phyloP scores from a whole-genome alignment of 805 yeast genomes.

The Ogataea salicorniae region DNA sequence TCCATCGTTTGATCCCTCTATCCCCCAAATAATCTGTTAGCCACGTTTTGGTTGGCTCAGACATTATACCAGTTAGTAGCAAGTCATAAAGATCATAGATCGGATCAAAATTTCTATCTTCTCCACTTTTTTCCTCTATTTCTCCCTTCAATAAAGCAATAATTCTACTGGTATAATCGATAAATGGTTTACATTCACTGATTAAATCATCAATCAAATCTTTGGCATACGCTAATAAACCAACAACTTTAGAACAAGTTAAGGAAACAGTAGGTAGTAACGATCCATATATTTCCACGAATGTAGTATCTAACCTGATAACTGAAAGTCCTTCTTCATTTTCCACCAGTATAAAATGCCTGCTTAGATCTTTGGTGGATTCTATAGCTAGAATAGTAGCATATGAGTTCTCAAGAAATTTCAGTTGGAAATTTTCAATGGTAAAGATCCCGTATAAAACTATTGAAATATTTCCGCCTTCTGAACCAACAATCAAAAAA shows the following conservation, averaged over 20 bases:
- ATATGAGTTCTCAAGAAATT: slow-evolving; percentile 11
- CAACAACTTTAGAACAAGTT: slow-evolving; percentile 32
- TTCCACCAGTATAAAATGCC: slow-evolving; percentile 24
- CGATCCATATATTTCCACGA: slow-evolving; percentile 26
- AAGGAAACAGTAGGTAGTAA: slow-evolving; percentile 29
- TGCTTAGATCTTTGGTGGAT: slow-evolving; percentile 18
- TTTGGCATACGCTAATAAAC: slow-evolving; percentile 30
- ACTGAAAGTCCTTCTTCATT: slow-evolving; percentile 16
- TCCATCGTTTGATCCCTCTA: slow-evolving; percentile 55
- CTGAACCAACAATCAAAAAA: slow-evolving; percentile 25
- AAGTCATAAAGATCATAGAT: slow-evolving; percentile 41
- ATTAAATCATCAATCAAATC: slow-evolving; percentile 28
- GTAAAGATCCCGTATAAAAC: slow-evolving; percentile 32
- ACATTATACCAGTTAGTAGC: slow-evolving; percentile 50
- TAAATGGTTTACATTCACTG: slow-evolving; percentile 31
- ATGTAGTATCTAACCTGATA: slow-evolving; percentile 21
- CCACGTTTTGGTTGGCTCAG: slow-evolving; percentile 49
- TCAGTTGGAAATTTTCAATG: slow-evolving; percentile 22
- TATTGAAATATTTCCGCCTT: slow-evolving; percentile 19
- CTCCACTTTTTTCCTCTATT: slow-evolving; percentile 17
- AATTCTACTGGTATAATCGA: slow-evolving; percentile 34
- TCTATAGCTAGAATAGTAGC: slow-evolving; percentile 12
- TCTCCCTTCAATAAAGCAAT: slow-evolving; percentile 35
- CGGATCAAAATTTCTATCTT: slow-evolving; percentile 22
- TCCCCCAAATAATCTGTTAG: slow-evolving; percentile 64